These are phyloP conservation scores for Cucumis melo DNA, from an alignment of 306 rosid genomes.

Conservation along the genomic window DNA sequence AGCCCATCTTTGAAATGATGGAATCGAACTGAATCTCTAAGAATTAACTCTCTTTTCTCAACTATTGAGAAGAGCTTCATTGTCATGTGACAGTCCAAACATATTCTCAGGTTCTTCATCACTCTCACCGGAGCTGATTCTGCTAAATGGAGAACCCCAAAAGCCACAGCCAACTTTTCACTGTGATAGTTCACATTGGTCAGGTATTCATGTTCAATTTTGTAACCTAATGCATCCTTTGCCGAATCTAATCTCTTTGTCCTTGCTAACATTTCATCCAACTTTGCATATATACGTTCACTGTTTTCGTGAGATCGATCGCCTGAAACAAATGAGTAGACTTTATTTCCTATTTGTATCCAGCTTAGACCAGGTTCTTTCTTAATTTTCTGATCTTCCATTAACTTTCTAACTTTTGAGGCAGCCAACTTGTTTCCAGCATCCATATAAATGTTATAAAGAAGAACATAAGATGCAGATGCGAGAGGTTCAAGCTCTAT, in stretches of 20 bases:
- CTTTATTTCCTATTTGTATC: slow-evolving; percentile 39
- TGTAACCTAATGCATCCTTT: slow-evolving; percentile 5
- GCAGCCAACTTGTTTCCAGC: slow-evolving; percentile 27
- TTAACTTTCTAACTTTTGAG: slow-evolving; percentile 30
- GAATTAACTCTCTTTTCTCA: slow-evolving; percentile 40
- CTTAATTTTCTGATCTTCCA: slow-evolving; percentile 34
- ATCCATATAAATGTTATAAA: slow-evolving; percentile 40
- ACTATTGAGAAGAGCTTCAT: slow-evolving; percentile 40
- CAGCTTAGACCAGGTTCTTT: slow-evolving; percentile 65
- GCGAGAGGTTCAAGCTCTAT: slow-evolving; percentile 43
- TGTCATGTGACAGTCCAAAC: slow-evolving; percentile 38
- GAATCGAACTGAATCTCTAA: slow-evolving; percentile 43
- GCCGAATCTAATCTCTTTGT: slow-evolving; percentile 11
- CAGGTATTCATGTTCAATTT: slow-evolving; percentile 4
- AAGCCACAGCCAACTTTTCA: slow-evolving; percentile 52
- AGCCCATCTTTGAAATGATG: slow-evolving; percentile 46
- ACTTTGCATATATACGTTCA: slow-evolving; percentile 21
- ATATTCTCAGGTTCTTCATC: slow-evolving; percentile 58
- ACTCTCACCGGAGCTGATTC: slow-evolving; percentile 45
- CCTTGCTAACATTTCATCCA: slow-evolving; percentile 25
- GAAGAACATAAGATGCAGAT: slow-evolving; percentile 46
- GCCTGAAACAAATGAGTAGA: slow-evolving; percentile 35
- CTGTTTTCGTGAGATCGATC: slow-evolving; percentile 35
- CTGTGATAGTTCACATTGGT: slow-evolving; percentile 26
- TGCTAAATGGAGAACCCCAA: slow-evolving; percentile 35